Conservation (phyloP, 2,329 filamentous ascomycete genomes). For the Sclerotinia glacialis region DNA sequence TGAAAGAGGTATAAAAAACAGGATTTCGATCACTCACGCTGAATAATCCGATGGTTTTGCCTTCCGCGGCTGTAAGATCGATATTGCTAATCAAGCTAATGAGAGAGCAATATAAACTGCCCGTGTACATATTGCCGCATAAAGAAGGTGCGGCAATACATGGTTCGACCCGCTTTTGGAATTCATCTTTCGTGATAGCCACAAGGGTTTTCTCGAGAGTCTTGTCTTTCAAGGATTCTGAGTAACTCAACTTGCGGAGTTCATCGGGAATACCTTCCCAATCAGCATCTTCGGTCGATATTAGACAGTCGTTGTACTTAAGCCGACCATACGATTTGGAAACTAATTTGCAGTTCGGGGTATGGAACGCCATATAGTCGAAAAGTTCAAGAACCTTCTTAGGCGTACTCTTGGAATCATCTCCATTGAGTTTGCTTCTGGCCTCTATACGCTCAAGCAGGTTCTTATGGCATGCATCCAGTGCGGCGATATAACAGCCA, state of each 20-base stretch:
- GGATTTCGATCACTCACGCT: neutral
- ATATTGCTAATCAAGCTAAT: slow-evolving; percentile 13
- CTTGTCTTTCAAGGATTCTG: neutral
- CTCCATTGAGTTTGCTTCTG: neutral
- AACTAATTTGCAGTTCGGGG: slow-evolving; percentile 11
- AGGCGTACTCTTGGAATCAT: too few relatives aligned
- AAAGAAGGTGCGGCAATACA: slow-evolving; percentile 5
- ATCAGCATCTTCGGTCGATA: neutral
- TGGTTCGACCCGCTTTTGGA: neutral
- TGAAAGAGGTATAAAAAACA: too few relatives aligned
- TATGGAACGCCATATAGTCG: slow-evolving; percentile 13
- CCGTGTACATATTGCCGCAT: slow-evolving; percentile 17
- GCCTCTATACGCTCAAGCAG: neutral
- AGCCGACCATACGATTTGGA: slow-evolving; percentile 5
- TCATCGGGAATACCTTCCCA: slow-evolving; percentile 2
- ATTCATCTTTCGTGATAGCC: neutral
- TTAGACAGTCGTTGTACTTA: slow-evolving; percentile 1
- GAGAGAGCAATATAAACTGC: slow-evolving; percentile 4
- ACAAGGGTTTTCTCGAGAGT: neutral
- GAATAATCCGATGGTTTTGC: slow-evolving; percentile 7
- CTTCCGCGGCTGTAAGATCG: neutral
- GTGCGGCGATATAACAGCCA: slow-evolving; percentile 4
- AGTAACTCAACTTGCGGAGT: neutral
- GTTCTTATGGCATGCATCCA: slow-evolving; percentile 9
- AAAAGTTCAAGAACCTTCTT: slow-evolving; percentile 1